Base-by-base conservation (phyloP, 1,284 basidiomycete genomes). In the Anthracocystis walkeri region DNA sequence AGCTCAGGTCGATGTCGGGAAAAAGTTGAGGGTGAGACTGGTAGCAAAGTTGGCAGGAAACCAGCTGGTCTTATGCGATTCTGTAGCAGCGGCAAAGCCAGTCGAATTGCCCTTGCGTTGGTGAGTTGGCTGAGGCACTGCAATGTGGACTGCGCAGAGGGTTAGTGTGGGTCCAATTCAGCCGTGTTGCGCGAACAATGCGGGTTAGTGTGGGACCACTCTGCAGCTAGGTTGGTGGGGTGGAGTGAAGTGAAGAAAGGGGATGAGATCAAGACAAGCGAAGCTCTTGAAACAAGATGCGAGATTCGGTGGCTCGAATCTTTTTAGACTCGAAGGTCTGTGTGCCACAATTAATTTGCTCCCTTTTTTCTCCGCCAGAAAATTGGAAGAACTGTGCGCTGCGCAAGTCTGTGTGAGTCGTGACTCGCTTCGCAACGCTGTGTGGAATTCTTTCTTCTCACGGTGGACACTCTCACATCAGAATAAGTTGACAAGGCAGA, bases 41-140 rank as follows among this genome's bases (percentile, higher is more conserved):
- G 20, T 0, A 48, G 48, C 12, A 4, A 29, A n/a, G n/a, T 21
- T 7, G 20, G 29, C 0, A 23, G 27, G 10, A 25, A 18, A 20
- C n/a, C 33, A 16, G 50, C 33, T 6, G 27, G 5, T 33, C 60
- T 59, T 65, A 65, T 65, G 40, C 35, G 46, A 49, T 25, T 45
- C 21, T 7, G 10, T 25, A 18, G 25, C 25, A 18, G 45, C 14
- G 18, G n/a, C 4, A 1, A n/a, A 11, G 31, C 29, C 48, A 33
- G 48, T 33, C 29, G n/a, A 18, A 50, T 20, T 42, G 12, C n/a
- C 18, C n/a, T 29, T 16, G 29, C 44, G 45, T 46, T 29, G 21
- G 12, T 44, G 23, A 25, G 20, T 16, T 14, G 11, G 11, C 35
- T 38, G 12, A 12, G 2, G 14, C 12, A 20, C 25, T 31, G 23